Conservation (phyloP, 1,284 basidiomycete genomes). For the Ganoderma leucocontextum region DNA sequence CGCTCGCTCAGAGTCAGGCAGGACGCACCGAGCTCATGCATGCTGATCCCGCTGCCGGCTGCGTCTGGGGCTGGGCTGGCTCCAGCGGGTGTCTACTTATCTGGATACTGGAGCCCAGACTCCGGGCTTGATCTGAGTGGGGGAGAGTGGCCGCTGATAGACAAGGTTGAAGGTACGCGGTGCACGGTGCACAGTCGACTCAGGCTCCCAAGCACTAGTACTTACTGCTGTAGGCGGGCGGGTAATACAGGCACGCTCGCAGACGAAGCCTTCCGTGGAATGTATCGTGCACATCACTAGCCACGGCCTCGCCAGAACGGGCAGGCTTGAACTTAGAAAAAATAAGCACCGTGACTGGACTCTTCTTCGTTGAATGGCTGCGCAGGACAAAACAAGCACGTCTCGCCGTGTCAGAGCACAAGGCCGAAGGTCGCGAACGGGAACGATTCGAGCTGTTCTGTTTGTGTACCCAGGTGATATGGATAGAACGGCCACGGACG, state of each 20-base stretch:
- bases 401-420: neutral
- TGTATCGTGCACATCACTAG: neutral
- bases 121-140: neutral
- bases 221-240: neutral
- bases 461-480: neutral
- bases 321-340: neutral
- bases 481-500: neutral
- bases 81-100: neutral
- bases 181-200: neutral
- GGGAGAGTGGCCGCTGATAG: conserved; percentile 1
- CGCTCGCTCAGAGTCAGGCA: neutral
- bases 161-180: conserved; percentile 3
- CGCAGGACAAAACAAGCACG: neutral
- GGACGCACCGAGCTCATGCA: neutral
- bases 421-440: neutral
- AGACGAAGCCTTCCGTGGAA: conserved; percentile 4
- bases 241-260: neutral
- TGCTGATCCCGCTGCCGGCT: conserved; percentile 2
- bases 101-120: neutral
- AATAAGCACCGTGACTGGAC: neutral
- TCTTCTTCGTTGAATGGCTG: conserved; percentile 1
- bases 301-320: neutral
- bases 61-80: neutral
- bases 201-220: too few relatives aligned
- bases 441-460: too few relatives aligned